Percentiles rank a stretch among this genome's conserved stretches.
Evolutionary conservation across 805 yeast genomes (phyloP).

Genomic region (Pichia thaimueangensis): DNA sequence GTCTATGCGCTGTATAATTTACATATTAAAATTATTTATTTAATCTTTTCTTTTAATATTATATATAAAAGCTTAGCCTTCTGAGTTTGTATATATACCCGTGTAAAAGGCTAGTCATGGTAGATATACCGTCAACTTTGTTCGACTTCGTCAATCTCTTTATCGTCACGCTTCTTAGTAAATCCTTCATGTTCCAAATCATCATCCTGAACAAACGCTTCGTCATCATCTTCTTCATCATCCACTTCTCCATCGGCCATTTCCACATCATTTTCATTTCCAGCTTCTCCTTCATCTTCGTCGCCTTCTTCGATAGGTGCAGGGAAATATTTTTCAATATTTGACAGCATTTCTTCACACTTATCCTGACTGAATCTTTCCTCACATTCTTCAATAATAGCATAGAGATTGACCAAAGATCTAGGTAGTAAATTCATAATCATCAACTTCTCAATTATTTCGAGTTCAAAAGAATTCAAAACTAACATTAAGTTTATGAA

Average conservation of each 20-base stretch:
- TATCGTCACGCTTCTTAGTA: constrained; percentile 14
- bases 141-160: constrained; percentile 22
- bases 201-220: constrained; percentile 19
- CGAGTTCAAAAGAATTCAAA: constrained; percentile 49
- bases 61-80: too few relatives aligned
- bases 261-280: constrained; percentile 13
- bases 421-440: constrained; percentile 76
- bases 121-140: too few relatives aligned
- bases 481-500: constrained; percentile 34
- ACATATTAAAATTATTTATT: too few relatives aligned
- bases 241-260: constrained; percentile 17
- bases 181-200: constrained; percentile 25
- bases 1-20: too few relatives aligned
- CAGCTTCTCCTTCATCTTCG: constrained; percentile 19
- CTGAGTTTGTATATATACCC: too few relatives aligned
- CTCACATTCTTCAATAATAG: constrained; percentile 90
- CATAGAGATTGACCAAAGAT: constrained; percentile 68
- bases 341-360: constrained; percentile 50
- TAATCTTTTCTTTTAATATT: too few relatives aligned
- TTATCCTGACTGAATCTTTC: constrained; percentile 68
- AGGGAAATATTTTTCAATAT: constrained; percentile 51
- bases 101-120: too few relatives aligned
- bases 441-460: constrained; percentile 80
- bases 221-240: constrained; percentile 21
- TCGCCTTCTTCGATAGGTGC: constrained; percentile 27